phyloP scores from a whole-genome alignment of 192 early-diverging fungal species.

The Rhizoclosmatium sp. region DNA sequence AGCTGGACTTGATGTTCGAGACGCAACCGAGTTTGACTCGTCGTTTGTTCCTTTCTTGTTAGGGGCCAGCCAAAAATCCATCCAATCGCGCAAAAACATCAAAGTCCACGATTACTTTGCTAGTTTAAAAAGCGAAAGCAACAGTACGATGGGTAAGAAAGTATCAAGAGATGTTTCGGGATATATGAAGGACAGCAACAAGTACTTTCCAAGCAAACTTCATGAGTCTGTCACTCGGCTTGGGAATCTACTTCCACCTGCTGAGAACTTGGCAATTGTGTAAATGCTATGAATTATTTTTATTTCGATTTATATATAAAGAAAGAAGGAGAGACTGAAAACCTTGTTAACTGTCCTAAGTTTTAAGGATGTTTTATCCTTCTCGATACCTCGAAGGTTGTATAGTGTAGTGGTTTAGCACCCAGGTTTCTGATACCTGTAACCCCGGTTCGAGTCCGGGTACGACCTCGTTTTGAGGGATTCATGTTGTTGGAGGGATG shows the following conservation, averaged over 20 bases:
- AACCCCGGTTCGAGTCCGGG: too few relatives aligned
- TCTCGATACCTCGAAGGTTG: too few relatives aligned
- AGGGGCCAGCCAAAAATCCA: background rate
- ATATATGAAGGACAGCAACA: background rate
- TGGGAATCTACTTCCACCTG: background rate
- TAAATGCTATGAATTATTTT: too few relatives aligned
- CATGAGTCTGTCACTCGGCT: background rate
- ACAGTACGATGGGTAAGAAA: constrained; percentile 10
- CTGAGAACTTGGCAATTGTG: background rate
- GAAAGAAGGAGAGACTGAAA: too few relatives aligned
- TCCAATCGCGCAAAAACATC: background rate
- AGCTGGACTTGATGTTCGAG: constrained; percentile 26
- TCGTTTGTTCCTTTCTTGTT: constrained; percentile 13
- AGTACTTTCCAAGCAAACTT: background rate
- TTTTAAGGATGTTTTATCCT: too few relatives aligned
- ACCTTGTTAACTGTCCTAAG: too few relatives aligned
- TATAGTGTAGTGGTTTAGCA: too few relatives aligned
- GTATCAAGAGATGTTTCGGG: constrained; percentile 23
- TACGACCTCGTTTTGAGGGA: too few relatives aligned
- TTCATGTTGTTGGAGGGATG: too few relatives aligned
- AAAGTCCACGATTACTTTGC: constrained; percentile 26
- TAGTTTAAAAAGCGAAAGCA: background rate
- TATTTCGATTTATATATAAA: too few relatives aligned
- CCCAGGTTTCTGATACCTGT: too few relatives aligned
- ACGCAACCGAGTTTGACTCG: constrained; percentile 3